A percentile compares a stretch with the other conserved stretches of the same genome.
Evolutionary conservation across 257 asterid genomes (phyloP).

Genomic region (Osmanthus fragrans): DNA sequence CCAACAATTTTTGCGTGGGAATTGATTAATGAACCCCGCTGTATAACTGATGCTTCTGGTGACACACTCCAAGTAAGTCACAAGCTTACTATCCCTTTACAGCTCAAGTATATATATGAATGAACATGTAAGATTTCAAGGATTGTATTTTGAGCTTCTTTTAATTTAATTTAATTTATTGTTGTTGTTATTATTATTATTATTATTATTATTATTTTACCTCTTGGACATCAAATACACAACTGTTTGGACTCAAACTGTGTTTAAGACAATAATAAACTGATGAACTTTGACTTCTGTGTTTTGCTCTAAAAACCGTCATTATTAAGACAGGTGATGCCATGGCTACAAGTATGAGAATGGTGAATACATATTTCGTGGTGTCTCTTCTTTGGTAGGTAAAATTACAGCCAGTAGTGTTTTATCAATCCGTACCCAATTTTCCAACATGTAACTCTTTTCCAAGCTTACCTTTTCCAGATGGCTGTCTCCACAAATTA

Average conservation of each 20-base stretch:
- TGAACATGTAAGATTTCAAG: conserved; percentile 7
- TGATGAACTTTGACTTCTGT: not conserved
- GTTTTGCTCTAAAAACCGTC: not conserved
- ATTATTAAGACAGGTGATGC: not conserved
- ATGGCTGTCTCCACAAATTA: too few species aligned
- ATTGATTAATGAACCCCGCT: conserved; percentile 94
- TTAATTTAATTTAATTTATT: not conserved
- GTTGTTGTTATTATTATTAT: too few species aligned
- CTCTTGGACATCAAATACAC: conserved; percentile 8
- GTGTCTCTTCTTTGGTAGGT: too few species aligned
- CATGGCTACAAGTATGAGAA: not conserved
- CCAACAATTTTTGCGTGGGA: conserved; percentile 97
- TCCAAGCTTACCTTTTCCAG: too few species aligned
- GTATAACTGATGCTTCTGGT: conserved; percentile 87
- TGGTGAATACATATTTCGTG: too few species aligned
- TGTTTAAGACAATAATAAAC: not conserved
- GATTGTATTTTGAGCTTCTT: not conserved
- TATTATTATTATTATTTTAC: not conserved
- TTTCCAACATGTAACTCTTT: too few species aligned
- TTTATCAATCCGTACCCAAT: too few species aligned
- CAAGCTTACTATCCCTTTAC: conserved; percentile 11
- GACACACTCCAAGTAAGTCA: conserved; percentile 90
- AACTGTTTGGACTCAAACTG: not conserved
- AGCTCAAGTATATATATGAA: not conserved
- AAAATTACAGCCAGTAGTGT: too few species aligned